These are phyloP conservation scores for Umbilicaria muhlenbergii DNA, from an alignment of 495 filamentous ascomycete species.

Conservation along the genomic window DNA sequence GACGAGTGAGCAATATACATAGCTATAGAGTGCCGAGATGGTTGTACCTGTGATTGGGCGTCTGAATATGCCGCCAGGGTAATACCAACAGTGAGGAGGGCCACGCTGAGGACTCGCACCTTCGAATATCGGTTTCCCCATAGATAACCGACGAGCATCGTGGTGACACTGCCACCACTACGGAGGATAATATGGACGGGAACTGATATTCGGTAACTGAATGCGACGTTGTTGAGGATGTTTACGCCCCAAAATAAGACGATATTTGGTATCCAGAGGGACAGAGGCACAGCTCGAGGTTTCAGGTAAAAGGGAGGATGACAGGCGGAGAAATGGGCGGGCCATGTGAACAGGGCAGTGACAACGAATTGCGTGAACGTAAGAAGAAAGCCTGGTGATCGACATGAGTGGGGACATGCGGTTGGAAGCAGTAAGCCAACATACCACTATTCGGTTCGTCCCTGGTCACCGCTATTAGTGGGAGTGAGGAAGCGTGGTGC, in stretches of 20 bases:
- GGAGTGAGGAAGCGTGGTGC: background rate
- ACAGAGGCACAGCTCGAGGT: constrained; percentile 65
- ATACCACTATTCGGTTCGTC: constrained; percentile 47
- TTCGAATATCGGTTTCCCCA: constrained; percentile 70
- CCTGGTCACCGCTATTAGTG: constrained; percentile 15
- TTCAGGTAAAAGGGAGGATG: constrained; percentile 51
- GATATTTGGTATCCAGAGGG: constrained; percentile 80
- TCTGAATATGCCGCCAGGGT: constrained; percentile 78
- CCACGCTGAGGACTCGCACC: constrained; percentile 64
- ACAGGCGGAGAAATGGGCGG: constrained; percentile 59
- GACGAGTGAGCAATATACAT: background rate
- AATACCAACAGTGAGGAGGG: constrained; percentile 72
- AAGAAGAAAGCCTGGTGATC: constrained; percentile 59
- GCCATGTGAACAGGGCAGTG: constrained; percentile 48
- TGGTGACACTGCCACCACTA: constrained; percentile 87
- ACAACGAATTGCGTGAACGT: constrained; percentile 90
- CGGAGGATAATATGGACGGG: constrained; percentile 94
- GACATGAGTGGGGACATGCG: constrained; percentile 19
- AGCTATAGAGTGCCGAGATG: background rate
- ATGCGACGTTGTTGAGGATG: constrained; percentile 92
- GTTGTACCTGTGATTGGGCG: constrained; percentile 58
- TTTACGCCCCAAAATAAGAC: constrained; percentile 82
- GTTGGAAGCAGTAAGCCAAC: constrained; percentile 4
- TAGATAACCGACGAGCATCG: constrained; percentile 73
- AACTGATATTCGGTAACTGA: constrained; percentile 91